Evolutionary conservation across 352 stramenopile species (phyloP).

Genomic region (Blastocystis sp.): DNA sequence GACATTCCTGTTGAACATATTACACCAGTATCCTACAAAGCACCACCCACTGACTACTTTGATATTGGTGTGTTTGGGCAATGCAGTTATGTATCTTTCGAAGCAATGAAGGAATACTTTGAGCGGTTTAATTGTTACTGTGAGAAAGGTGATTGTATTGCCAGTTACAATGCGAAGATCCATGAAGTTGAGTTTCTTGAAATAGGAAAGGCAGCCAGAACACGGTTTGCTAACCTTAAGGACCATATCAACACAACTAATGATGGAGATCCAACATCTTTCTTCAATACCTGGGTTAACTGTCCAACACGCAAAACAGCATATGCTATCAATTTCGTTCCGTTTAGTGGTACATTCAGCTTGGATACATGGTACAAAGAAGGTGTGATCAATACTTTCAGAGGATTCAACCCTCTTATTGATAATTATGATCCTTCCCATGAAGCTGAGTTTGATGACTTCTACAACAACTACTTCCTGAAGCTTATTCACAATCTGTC

Average conservation of each 20-base stretch:
- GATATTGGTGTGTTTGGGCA: background rate
- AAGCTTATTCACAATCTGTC: background rate
- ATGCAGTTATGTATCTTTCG: background rate
- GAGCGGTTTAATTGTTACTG: background rate
- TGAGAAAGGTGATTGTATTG: background rate
- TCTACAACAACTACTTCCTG: background rate
- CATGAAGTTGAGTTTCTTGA: background rate
- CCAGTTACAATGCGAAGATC: background rate
- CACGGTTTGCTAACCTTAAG: background rate
- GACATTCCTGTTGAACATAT: background rate
- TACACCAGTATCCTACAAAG: background rate
- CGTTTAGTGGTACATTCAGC: background rate
- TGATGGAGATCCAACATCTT: too few relatives aligned
- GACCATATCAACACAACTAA: background rate
- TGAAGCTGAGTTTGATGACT: background rate
- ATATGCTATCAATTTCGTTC: background rate
- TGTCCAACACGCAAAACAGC: background rate
- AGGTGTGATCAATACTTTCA: background rate
- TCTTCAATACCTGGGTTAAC: background rate
- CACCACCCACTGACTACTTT: background rate
- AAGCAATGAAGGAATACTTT: background rate
- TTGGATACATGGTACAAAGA: background rate
- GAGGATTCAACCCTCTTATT: background rate
- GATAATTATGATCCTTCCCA: background rate
- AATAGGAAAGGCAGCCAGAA: background rate